A percentile compares a stretch with the other conserved stretches of the same genome.
Evolutionary conservation across 345 rosid species (phyloP).

Genomic region (Jatropha curcas): DNA sequence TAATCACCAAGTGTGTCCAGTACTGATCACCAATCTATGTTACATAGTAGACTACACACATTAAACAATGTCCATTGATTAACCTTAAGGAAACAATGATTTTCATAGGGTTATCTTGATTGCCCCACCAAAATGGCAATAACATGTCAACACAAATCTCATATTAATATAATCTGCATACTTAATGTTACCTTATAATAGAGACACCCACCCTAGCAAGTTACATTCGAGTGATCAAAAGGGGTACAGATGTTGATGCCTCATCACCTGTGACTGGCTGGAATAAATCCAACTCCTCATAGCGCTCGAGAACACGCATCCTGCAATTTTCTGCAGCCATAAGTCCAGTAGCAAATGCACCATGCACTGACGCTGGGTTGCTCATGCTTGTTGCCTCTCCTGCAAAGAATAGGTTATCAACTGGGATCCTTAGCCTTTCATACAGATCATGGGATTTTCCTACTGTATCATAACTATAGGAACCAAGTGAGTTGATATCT

Average conservation of each 20-base stretch:
- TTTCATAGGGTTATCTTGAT: conserved; percentile 1
- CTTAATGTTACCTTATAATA: neutral
- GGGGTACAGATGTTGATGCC: conserved; percentile 59
- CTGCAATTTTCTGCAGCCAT: conserved; percentile 93
- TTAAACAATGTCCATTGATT: neutral
- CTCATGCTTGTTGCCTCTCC: conserved; percentile 87
- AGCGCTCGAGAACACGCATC: conserved; percentile 90
- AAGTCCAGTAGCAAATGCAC: conserved; percentile 82
- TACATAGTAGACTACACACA: conserved; percentile 12
- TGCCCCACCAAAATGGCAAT: conserved; percentile 13
- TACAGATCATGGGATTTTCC: conserved; percentile 84
- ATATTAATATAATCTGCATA: no score
- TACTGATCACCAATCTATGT: no score
- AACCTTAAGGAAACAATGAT: no score
- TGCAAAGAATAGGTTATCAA: conserved; percentile 93
- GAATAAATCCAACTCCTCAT: conserved; percentile 73
- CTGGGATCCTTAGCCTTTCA: conserved; percentile 79
- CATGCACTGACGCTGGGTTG: conserved; percentile 87
- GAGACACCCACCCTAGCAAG: neutral
- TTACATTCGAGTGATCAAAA: conserved; percentile 81
- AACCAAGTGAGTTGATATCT: conserved; percentile 72
- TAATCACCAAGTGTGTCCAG: neutral
- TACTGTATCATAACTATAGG: conserved; percentile 84
- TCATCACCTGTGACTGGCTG: conserved; percentile 83
- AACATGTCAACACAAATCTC: conserved; percentile 16